Evolutionary conservation across 257 asterid genomes (phyloP).

Genomic region (Solanum medicagineum): DNA sequence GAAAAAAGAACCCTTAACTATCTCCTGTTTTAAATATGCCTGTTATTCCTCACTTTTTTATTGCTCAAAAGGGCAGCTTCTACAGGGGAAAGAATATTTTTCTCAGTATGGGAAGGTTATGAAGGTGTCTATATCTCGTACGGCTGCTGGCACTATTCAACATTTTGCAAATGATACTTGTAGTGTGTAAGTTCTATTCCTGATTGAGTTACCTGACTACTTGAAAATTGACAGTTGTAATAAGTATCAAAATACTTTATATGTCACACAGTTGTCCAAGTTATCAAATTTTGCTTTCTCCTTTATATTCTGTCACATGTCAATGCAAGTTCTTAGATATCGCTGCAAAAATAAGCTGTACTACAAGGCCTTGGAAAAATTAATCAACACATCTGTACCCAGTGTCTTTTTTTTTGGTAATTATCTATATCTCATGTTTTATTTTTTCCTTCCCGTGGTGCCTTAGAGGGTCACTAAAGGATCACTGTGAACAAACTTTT

Average conservation of each 20-base stretch:
- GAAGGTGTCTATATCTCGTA: constrained; percentile 92
- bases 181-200: constrained; percentile 70
- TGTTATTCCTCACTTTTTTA: neutral
- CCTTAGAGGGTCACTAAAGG: neutral
- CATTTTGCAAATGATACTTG: constrained; percentile 84
- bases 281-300: neutral
- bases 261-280: neutral
- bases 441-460: neutral
- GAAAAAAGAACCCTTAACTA: neutral
- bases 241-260: neutral
- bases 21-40: neutral
- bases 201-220: neutral
- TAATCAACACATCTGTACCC: neutral
- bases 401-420: neutral
- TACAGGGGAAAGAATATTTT: constrained; percentile 71
- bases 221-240: neutral
- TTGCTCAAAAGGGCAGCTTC: constrained; percentile 45
- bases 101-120: constrained; percentile 84
- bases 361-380: neutral
- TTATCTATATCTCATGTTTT: neutral
- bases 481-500: neutral
- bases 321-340: neutral
- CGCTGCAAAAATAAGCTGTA: neutral
- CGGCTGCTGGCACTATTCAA: constrained; percentile 83
- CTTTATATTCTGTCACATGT: neutral